Evolutionary conservation across 2,329 filamentous ascomycete species (phyloP).

Genomic region (Clarireedia hainanense): DNA sequence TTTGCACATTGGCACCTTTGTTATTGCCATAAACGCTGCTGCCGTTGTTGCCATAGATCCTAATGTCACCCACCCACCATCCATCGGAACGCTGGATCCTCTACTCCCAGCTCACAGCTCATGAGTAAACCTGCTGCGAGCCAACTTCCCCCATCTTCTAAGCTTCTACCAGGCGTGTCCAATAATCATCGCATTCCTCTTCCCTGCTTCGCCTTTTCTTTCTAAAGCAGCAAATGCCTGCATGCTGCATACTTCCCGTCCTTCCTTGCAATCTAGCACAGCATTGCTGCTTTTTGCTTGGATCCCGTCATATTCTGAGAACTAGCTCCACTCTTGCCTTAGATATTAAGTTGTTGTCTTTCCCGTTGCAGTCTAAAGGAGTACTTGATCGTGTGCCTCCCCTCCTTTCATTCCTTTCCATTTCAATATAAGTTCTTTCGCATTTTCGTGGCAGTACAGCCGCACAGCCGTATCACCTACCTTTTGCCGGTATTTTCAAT

Average conservation of each 20-base stretch:
- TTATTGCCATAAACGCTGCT: no score
- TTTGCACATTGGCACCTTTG: no score
- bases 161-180: neutral
- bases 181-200: neutral
- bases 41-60: no score
- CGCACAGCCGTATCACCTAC: neutral
- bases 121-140: no score
- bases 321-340: neutral
- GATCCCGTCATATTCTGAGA: neutral
- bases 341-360: neutral
- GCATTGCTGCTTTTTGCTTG: no score
- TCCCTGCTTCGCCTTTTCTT: neutral
- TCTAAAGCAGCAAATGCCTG: neutral
- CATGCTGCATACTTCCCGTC: neutral
- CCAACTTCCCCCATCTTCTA: neutral
- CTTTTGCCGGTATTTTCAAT: neutral
- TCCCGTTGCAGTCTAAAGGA: neutral
- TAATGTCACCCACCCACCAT: no score
- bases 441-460: neutral
- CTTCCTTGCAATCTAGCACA: neutral
- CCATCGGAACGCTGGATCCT: no score
- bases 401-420: neutral
- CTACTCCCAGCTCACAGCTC: no score
- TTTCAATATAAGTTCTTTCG: neutral
- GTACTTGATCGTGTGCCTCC: slow-evolving; percentile 9